Conservation (phyloP, 495 filamentous ascomycete genomes). For the Pyrenula aspistea region DNA sequence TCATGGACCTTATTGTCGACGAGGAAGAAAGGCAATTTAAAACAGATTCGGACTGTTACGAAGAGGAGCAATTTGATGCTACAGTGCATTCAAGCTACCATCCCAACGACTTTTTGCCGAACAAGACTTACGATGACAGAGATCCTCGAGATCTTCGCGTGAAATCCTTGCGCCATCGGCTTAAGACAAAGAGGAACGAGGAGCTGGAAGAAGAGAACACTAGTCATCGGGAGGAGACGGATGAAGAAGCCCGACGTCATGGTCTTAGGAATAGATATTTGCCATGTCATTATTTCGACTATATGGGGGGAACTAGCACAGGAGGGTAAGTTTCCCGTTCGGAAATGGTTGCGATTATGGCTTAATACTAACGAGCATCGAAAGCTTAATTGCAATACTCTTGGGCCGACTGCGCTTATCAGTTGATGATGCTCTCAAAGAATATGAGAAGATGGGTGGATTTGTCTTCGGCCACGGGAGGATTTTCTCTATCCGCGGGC, state of each 20-base stretch:
- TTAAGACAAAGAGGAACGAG: neutral
- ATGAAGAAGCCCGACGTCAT: neutral
- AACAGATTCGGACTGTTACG: neutral
- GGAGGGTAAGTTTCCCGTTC: constrained; percentile 2
- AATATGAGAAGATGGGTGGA: constrained; percentile 31
- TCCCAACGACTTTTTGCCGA: constrained; percentile 1
- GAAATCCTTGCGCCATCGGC: neutral
- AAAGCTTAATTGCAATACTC: constrained; percentile 41
- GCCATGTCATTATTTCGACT: constrained; percentile 18
- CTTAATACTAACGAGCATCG: neutral
- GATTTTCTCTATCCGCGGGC: constrained; percentile 5
- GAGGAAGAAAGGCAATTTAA: constrained; percentile 1
- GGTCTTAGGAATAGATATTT: constrained; percentile 1
- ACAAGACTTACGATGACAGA: neutral
- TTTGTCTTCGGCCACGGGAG: constrained; percentile 28
- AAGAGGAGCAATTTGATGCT: constrained; percentile 2
- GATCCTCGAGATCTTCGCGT: neutral
- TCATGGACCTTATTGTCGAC: constrained; percentile 11
- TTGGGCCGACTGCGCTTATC: constrained; percentile 40
- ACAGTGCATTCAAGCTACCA: constrained; percentile 10
- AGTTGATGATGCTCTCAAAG: constrained; percentile 34
- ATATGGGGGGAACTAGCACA: constrained; percentile 14
- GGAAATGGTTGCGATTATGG: neutral
- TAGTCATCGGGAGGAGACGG: constrained; percentile 5
- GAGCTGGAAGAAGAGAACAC: neutral